phyloP scores from a whole-genome alignment of 352 stramenopile species.

The Pythium utonaiense region DNA sequence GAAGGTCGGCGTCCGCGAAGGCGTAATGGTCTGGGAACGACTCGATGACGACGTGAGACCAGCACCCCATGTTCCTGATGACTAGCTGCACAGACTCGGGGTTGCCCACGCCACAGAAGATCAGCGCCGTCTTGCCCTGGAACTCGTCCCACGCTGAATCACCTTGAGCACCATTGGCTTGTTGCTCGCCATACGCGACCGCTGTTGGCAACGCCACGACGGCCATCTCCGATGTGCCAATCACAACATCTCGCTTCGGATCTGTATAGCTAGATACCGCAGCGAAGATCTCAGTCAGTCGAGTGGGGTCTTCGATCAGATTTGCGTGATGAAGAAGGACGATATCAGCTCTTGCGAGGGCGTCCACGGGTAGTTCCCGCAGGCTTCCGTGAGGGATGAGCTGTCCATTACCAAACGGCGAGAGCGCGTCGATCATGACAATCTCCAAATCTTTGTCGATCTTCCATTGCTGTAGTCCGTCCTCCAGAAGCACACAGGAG shows the following conservation, averaged over 20 bases:
- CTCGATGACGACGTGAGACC: slow-evolving; percentile 33
- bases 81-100: slow-evolving; percentile 49
- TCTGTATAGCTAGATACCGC: slow-evolving; percentile 16
- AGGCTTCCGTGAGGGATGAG: slow-evolving; percentile 55
- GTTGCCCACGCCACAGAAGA: slow-evolving; percentile 68
- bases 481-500: slow-evolving; percentile 48
- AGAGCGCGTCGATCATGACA: slow-evolving; percentile 65
- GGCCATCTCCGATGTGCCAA: slow-evolving; percentile 53
- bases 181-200: slow-evolving; percentile 6
- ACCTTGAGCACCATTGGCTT: not conserved
- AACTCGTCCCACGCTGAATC: slow-evolving; percentile 8
- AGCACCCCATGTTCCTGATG: slow-evolving; percentile 31
- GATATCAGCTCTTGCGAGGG: slow-evolving; percentile 44
- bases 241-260: slow-evolving; percentile 14
- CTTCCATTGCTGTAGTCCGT: slow-evolving; percentile 69
- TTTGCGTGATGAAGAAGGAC: slow-evolving; percentile 61
- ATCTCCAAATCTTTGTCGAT: slow-evolving; percentile 62
- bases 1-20: slow-evolving; percentile 37
- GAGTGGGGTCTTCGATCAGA: slow-evolving; percentile 19
- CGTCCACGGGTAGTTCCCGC: slow-evolving; percentile 41
- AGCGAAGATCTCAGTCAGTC: slow-evolving; percentile 17
- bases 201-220: slow-evolving; percentile 26
- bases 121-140: slow-evolving; percentile 26
- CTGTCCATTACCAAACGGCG: slow-evolving; percentile 61
- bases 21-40: slow-evolving; percentile 61